Percentiles rank a stretch among this genome's conserved stretches.
phyloP scores from a whole-genome alignment of 2,329 filamentous ascomycete genomes.

The Knufia petricola region DNA sequence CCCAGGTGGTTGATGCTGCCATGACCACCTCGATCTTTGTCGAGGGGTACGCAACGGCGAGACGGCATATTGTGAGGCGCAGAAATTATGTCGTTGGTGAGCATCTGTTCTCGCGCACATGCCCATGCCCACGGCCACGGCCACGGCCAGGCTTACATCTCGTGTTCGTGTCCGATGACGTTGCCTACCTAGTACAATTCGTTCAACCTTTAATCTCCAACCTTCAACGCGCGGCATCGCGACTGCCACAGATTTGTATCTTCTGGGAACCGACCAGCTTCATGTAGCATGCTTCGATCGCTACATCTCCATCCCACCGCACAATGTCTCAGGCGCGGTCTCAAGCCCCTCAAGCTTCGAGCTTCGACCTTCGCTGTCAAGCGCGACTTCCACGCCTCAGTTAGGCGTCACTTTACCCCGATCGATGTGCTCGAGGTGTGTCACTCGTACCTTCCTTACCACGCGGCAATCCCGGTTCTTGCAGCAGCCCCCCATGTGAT shows the following conservation, averaged over 20 bases:
- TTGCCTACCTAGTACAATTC: too few species aligned
- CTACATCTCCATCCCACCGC: background rate
- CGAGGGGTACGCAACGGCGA: background rate
- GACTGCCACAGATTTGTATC: background rate
- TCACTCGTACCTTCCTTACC: background rate
- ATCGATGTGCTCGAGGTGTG: background rate
- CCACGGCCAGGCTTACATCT: too few species aligned
- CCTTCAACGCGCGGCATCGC: background rate
- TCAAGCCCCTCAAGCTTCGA: background rate
- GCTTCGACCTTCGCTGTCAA: background rate
- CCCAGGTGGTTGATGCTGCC: conserved; percentile 14
- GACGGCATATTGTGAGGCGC: background rate
- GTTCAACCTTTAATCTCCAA: too few species aligned
- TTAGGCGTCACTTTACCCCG: background rate
- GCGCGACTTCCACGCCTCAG: background rate
- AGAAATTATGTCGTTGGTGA: background rate
- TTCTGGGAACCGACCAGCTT: background rate
- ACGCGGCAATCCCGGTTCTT: background rate
- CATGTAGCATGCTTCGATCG: background rate
- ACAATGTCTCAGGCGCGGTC: background rate
- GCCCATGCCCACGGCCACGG: too few species aligned
- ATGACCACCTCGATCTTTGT: conserved; percentile 10
- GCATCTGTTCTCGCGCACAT: background rate
- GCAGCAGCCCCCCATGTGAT: background rate
- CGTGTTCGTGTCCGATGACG: conserved; percentile 1